Evolutionary conservation across 2,329 filamentous ascomycete species (phyloP), one percentile per base, ranked within the genome.

Genomic region (Colletotrichum tropicicola): DNA sequence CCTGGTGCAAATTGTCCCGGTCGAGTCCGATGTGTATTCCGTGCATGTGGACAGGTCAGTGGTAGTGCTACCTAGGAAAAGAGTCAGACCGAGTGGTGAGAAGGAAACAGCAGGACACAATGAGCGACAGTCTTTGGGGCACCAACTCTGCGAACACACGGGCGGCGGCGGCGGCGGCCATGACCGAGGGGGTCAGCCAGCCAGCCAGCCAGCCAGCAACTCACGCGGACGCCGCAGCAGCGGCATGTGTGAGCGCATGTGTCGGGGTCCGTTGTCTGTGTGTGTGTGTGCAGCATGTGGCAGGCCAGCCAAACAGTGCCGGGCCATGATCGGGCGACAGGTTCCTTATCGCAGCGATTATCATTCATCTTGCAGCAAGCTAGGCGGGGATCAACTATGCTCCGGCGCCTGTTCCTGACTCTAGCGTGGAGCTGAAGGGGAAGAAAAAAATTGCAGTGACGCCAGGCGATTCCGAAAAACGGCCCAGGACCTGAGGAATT

Each of bases 391-490:
- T 52, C 21, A 65, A 61, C 43, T 27, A 54, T 54, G n/a, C 25
- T 65, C 61, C 48, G 56, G 49, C 8, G 17, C 35, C 13, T 61
- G 56, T 54, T 60, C 61, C 61, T 60, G 43, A 41, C 30, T 54
- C 47, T 32, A 47, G 60, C 56, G 56, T 64, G 60, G 41, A 41
- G 53, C 45, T 51, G 47, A 25, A 27, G 17, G 28, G 25, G 15
- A 45, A 28, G 13, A 25, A 43, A 37, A 54, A 64, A 53, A 47
- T 48, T 62, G 56, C 61, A 30, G 12, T 47, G 54, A 56, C 28
- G 56, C 56, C 43, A 54, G 47, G 48, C 32, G 27, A 60, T 64
- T 64, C 56, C 56, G 61, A 60, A 60, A 64, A 64, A 64, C 61
- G 56, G 56, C 61, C 49, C 30, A 45, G 30, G 32, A 35, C 32